These are phyloP conservation scores for Fusarium pseudoanthophilum DNA, from an alignment of 2,329 filamentous ascomycete genomes.

Conservation along the genomic window DNA sequence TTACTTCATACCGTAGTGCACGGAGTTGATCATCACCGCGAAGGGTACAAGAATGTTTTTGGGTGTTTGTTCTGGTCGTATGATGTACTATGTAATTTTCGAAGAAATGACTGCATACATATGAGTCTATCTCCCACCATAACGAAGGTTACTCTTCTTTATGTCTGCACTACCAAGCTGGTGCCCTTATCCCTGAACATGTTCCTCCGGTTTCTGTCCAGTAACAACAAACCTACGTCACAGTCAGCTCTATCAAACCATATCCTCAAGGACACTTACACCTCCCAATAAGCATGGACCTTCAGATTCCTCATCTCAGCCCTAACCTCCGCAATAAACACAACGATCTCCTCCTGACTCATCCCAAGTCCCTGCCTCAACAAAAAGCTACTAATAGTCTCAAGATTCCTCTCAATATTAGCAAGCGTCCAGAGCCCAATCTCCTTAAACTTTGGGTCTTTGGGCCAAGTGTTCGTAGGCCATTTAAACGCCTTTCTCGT, in stretches of 20 bases:
- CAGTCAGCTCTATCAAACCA: neutral
- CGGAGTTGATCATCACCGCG: neutral
- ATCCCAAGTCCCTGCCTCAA: slow-evolving; percentile 9
- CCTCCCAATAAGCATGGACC: slow-evolving; percentile 22
- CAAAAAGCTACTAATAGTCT: slow-evolving; percentile 10
- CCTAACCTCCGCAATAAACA: slow-evolving; percentile 8
- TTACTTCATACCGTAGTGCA: neutral
- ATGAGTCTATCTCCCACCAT: no score
- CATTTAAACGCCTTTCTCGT: slow-evolving; percentile 3
- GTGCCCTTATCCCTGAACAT: rapidly evolving
- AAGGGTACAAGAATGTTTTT: no score
- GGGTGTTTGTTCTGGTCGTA: no score
- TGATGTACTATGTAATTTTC: no score
- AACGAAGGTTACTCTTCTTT: rapidly evolving
- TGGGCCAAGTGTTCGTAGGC: slow-evolving; percentile 27
- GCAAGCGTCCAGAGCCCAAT: slow-evolving; percentile 23
- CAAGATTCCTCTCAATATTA: slow-evolving; percentile 14
- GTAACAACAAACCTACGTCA: neutral
- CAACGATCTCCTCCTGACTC: slow-evolving; percentile 16
- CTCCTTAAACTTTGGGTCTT: slow-evolving; percentile 22
- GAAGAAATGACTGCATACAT: no score
- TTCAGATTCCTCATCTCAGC: slow-evolving; percentile 19
- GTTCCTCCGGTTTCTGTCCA: slow-evolving; percentile 17
- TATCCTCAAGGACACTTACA: neutral
- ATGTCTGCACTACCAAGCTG: no score